phyloP scores from a whole-genome alignment of 192 early-diverging fungal genomes.

The Linderina pennispora region DNA sequence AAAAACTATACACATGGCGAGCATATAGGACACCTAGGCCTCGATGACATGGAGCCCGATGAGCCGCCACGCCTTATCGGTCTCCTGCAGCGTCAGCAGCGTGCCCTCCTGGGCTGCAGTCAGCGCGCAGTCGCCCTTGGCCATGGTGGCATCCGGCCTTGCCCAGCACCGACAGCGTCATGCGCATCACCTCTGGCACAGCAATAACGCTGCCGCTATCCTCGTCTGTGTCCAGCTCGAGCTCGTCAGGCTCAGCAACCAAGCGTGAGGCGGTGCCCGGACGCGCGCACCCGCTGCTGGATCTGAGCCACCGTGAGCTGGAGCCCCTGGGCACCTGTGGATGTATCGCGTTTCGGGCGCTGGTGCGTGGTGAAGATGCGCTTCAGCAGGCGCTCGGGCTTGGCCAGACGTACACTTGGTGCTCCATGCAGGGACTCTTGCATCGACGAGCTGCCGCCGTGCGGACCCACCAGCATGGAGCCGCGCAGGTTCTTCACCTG shows the following conservation, averaged over 20 bases:
- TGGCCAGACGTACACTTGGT: constrained; percentile 8
- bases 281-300: constrained; percentile 41
- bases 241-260: constrained; percentile 32
- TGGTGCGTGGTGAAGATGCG: constrained; percentile 44
- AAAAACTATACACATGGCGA: too few relatives aligned
- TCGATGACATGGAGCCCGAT: constrained; percentile 44
- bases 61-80: constrained; percentile 37
- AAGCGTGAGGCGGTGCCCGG: constrained; percentile 34
- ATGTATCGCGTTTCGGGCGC: constrained; percentile 16
- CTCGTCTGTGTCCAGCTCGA: constrained; percentile 39
- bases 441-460: constrained; percentile 16
- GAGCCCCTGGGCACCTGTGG: constrained; percentile 3
- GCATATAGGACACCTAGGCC: too few relatives aligned
- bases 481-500: constrained; percentile 36
- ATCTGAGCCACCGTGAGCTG: constrained; percentile 35
- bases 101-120: constrained; percentile 31
- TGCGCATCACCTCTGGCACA: constrained; percentile 41
- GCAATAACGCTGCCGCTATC: constrained; percentile 40
- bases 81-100: constrained; percentile 30
- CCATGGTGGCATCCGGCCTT: constrained; percentile 9
- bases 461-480: constrained; percentile 38
- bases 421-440: constrained; percentile 10
- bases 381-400: constrained; percentile 39
- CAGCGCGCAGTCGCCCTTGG: constrained; percentile 24
- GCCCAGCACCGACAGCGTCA: constrained; percentile 44